Percentiles rank a stretch among this genome's conserved stretches.
phyloP scores from a whole-genome alignment of 768 basidiomycete species.

The Lactarius vividus region DNA sequence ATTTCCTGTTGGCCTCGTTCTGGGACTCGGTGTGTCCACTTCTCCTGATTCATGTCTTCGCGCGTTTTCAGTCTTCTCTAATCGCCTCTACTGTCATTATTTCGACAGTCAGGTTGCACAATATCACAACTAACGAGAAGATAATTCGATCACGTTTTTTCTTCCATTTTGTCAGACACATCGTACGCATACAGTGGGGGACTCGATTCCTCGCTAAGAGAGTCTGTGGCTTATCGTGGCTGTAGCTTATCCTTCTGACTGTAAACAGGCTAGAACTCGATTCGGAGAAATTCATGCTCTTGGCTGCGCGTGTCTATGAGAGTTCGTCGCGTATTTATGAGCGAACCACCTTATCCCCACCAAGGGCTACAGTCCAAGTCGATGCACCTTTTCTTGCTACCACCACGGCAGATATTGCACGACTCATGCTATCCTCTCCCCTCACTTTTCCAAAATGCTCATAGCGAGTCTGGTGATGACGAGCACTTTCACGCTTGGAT shows the following conservation, averaged over 20 bases:
- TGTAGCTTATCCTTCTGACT: neutral
- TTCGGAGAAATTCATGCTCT: conserved; percentile 69
- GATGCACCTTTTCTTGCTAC: too few species aligned
- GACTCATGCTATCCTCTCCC: too few species aligned
- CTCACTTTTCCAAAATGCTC: too few species aligned
- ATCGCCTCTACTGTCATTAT: conserved; percentile 36
- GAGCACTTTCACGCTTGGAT: too few species aligned
- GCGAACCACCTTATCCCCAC: too few species aligned
- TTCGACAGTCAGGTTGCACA: conserved; percentile 61
- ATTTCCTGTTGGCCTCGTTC: conserved; percentile 77
- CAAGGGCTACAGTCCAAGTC: too few species aligned
- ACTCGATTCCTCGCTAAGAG: conserved; percentile 76
- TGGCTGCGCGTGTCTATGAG: too few species aligned
- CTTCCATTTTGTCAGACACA: conserved; percentile 69
- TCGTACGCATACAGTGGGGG: conserved; percentile 81
- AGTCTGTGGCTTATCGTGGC: conserved; percentile 48
- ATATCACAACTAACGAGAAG: conserved; percentile 55
- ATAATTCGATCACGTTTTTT: conserved; percentile 86
- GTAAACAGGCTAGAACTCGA: conserved; percentile 69
- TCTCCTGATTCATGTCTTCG: conserved; percentile 35
- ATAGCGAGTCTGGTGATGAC: too few species aligned
- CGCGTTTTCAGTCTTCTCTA: conserved; percentile 19
- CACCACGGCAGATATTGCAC: too few species aligned
- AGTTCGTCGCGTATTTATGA: too few species aligned
- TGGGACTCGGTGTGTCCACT: conserved; percentile 74